Base-by-base conservation (phyloP, 768 basidiomycete genomes). In the Cantharellus cinnabarinus region DNA sequence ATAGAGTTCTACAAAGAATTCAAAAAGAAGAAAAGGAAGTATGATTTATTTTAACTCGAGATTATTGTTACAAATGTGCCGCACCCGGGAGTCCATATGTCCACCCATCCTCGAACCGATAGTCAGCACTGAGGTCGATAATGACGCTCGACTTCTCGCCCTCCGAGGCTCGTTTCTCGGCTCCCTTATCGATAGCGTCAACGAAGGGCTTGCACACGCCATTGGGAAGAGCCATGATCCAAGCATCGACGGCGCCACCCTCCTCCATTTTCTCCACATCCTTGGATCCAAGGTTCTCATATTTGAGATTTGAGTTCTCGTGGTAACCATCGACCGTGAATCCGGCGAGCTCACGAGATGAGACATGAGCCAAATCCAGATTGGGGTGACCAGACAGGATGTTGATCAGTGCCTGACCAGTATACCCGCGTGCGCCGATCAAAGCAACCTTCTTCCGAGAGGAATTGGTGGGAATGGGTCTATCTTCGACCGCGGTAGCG, bases 151-250 rank as follows among this genome's bases (percentile, higher is more conserved):
- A 73, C 41, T 71, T 71, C 61, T 74, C 72, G 39, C 68, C 69
- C 51, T 66, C 64, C 7, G 50, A 51, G 50, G 39, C 54, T 57
- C 70, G 71, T 62, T 80, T 79, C 65, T 75, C 77, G 62, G 82
- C 74, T 3, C 83, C 89, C 42, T 79, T 76, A 66, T 95, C 90
- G 54, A 99, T 72, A 14, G 94, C 94, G 66, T 93, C 90, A 41
- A 99, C 90, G 68, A 94, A 99, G 0, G 93, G 93, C 71, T 93
- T 91, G 73, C 87, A 85, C 34, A 89, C 79, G 20, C 95, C 95
- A 64, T 98, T 99, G n/a, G 95, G 95, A 54, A 99, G 77, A 2
- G 95, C 95, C 87, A 97, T 93, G 58, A 98, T 80, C 94, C 95
- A 99, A 4, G 90, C 94, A 67, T 99, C 94, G 15, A 99, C 89